phyloP scores from a whole-genome alignment of 441 rosid species.

The Gossypium gossypioides region DNA sequence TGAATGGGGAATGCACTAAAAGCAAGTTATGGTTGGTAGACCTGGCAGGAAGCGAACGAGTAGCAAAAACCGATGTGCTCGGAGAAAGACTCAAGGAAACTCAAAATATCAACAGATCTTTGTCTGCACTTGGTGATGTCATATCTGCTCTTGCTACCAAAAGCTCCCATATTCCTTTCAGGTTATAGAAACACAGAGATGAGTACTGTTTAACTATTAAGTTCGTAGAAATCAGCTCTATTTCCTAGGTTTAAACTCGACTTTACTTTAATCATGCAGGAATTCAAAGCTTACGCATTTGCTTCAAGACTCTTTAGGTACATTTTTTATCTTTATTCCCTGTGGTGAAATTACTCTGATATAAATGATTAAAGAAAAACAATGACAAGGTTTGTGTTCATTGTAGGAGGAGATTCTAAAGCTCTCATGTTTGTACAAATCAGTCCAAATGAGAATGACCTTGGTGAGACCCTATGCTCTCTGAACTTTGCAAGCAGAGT shows the following conservation, averaged over 20 bases:
- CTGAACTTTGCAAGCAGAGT: conserved; percentile 92
- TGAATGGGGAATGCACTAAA: conserved; percentile 77
- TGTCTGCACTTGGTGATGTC: conserved; percentile 96
- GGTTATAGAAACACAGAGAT: conserved; percentile 29
- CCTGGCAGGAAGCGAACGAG: conserved; percentile 92
- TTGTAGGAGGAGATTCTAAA: conserved; percentile 84
- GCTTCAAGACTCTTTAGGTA: conserved; percentile 95
- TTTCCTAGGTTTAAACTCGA: conserved; percentile 3
- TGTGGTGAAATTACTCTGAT: not conserved
- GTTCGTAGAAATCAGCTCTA: not conserved
- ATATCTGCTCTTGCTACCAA: conserved; percentile 84
- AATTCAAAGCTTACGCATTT: conserved; percentile 93
- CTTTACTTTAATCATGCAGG: conserved; percentile 31
- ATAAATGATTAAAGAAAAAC: not conserved
- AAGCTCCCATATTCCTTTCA: conserved; percentile 86
- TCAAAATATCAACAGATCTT: conserved; percentile 83
- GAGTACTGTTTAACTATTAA: conserved; percentile 1
- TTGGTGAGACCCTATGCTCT: conserved; percentile 77
- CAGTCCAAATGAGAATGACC: conserved; percentile 81
- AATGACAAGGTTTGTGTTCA: conserved; percentile 16
- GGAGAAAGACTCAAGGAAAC: conserved; percentile 93
- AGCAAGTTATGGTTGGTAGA: conserved; percentile 95
- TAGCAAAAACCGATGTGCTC: conserved; percentile 83
- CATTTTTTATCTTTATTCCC: not conserved
- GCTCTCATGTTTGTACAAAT: conserved; percentile 93